Evolutionary conservation across 2,329 filamentous ascomycete genomes (phyloP), one percentile per base, ranked within the genome.

Genomic region (Stenocarpella maydis): DNA sequence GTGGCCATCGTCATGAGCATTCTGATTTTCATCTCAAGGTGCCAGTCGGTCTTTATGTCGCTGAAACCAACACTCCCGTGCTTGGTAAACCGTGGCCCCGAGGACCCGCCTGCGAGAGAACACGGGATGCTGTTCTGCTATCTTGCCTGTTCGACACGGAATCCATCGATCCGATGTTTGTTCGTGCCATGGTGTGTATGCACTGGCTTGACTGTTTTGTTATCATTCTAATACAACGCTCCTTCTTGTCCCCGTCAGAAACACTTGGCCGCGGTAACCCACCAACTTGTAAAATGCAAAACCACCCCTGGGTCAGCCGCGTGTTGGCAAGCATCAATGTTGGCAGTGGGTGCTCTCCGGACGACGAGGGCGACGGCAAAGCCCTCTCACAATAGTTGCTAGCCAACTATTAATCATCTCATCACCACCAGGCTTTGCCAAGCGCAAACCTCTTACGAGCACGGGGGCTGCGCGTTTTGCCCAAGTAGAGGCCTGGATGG

Each of bases 281-380:
- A 47, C 58, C 58, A 24, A 47, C 19, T 61, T 61, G 26, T 61
- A 17, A 61, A 47, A 47, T 61, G 58, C 28, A 47, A 61, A 61
- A 61, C 58, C 58, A 10, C 26, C 34, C 26, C 58, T 47, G 58
- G 24, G 28, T 26, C 58, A 41, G 8, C n/a, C 26, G 19, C 14
- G 14, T 47, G n/a, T 47, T 61, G 58, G 41, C 7, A 6, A 61
- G 41, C 19, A 19, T 24, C 58, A 49, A 26, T 12, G 7, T 34
- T 24, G 26, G 19, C 41, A 14, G 19, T 47, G 55, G 21, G 5
- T 14, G n/a, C 41, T n/a, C 10, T 61, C 41, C 26, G 58, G 58
- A 61, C 28, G 26, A 47, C n/a, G 19, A 37, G n/a, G 58, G 28
- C 19, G 26, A 26, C 41, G 26, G 28, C 12, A 19, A 24, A 4